Base-by-base conservation (phyloP, 2,329 filamentous ascomycete species). In the Scedosporium boydii region DNA sequence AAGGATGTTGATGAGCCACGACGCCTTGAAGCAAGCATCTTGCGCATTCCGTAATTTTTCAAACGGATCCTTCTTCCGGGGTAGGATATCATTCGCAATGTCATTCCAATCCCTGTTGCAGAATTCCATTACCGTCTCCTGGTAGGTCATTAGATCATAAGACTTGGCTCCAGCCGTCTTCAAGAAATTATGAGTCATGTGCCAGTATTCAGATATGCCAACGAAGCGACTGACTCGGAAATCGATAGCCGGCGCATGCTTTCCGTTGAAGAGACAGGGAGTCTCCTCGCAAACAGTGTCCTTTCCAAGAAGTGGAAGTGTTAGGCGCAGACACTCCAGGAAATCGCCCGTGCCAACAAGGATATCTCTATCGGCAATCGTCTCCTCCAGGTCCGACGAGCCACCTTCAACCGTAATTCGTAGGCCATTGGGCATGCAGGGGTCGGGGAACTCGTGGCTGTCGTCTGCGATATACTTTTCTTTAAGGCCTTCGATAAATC, bases 161-260 rank as follows among this genome's bases (percentile, higher is more conserved):
- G 90, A 86, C 27, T 65, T 62, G 10, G 62, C 58, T n/a, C 63
- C 62, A 67, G 92, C 90, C 67, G 90, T 88, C 65, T 84, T 82
- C 68, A 99, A 98, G 1, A 98, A 88, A 62, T 95, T 92, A 69
- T 99, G 95, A 0, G 95, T 99, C 0, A 93, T 96, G 73, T 99
- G 95, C 93, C 95, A 99, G 75, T 96, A 99, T 72, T 99, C 95
- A 1, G 93, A 98, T 3, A 99, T 93, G 10, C 95, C 95, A 29
- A 99, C 88, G 70, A 99, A 99, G 73, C 97, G 96, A 69, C 99
- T 99, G 42, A 98, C 87, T 65, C 95, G 88, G 70, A 98, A 99
- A 72, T 99, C 95, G 66, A 99, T 97, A 3, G 91, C 90, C 1
- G 95, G 95, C 1, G 95, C 92, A 71, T 98, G 92, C 66, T 93